Conservation (phyloP, 306 rosid species). For the Glycine tomentella region DNA sequence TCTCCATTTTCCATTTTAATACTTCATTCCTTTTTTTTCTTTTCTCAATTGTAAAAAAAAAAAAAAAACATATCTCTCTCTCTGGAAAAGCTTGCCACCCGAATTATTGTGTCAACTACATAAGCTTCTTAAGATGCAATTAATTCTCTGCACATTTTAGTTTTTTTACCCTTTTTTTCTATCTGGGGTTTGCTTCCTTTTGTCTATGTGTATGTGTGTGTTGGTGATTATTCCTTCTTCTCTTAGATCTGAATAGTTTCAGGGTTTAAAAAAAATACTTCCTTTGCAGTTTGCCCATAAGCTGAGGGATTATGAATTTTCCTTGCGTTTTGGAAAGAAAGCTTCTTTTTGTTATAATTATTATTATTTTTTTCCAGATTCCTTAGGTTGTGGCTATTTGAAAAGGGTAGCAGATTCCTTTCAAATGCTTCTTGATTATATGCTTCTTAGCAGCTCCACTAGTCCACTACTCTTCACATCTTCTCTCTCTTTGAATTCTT, state of each 20-base stretch:
- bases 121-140: background rate
- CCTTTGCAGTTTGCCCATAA: too few species aligned
- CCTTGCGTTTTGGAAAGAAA: too few species aligned
- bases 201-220: background rate
- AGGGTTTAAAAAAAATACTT: slow-evolving; percentile 45
- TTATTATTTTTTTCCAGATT: slow-evolving; percentile 41
- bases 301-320: too few species aligned
- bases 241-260: slow-evolving; percentile 51
- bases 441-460: slow-evolving; percentile 46
- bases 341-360: too few species aligned
- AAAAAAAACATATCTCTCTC: background rate
- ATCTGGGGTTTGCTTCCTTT: slow-evolving; percentile 34
- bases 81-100: background rate
- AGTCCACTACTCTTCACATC: slow-evolving; percentile 54
- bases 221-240: slow-evolving; percentile 18
- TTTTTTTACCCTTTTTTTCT: too few species aligned
- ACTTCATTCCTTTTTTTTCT: background rate
- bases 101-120: background rate
- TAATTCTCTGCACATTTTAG: background rate
- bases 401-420: slow-evolving; percentile 61
- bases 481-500: slow-evolving; percentile 57
- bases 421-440: slow-evolving; percentile 42
- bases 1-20: background rate
- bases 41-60: background rate
- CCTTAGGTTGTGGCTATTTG: slow-evolving; percentile 51